These are phyloP conservation scores for Amaranthus hypochondriacus DNA, from an alignment of 148 eudicot genomes.

Conservation along the genomic window DNA sequence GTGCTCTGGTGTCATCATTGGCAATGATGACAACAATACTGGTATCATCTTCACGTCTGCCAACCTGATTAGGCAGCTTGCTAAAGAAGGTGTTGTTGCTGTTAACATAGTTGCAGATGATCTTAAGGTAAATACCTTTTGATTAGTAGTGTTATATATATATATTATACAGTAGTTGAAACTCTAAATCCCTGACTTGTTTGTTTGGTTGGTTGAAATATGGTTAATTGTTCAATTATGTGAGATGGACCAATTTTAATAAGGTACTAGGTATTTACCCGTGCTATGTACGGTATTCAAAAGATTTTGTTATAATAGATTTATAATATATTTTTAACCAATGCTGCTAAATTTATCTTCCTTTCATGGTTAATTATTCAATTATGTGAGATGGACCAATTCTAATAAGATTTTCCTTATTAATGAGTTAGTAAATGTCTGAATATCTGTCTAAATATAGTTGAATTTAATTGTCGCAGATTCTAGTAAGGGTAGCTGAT, in stretches of 20 bases:
- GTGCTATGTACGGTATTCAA: too few species aligned
- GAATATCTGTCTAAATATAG: not conserved
- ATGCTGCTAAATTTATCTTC: too few species aligned
- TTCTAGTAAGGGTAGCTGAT: conserved; percentile 4
- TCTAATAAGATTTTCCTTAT: not conserved
- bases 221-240: too few species aligned
- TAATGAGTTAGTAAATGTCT: not conserved
- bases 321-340: too few species aligned
- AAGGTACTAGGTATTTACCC: too few species aligned
- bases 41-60: conserved; percentile 16
- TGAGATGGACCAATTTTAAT: too few species aligned
- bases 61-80: not conserved
- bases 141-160: not conserved
- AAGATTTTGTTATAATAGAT: too few species aligned
- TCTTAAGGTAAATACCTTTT: conserved; percentile 9
- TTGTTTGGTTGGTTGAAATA: not conserved
- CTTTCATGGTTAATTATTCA: too few species aligned
- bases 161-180: not conserved
- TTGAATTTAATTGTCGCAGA: conserved; percentile 2
- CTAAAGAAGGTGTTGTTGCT: not conserved
- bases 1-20: conserved; percentile 17
- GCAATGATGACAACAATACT: not conserved
- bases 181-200: not conserved
- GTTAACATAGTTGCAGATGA: conserved; percentile 9
- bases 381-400: too few species aligned